Evolutionary conservation across 495 filamentous ascomycete species (phyloP).

Genomic region (Aspergillus haitiensis): DNA sequence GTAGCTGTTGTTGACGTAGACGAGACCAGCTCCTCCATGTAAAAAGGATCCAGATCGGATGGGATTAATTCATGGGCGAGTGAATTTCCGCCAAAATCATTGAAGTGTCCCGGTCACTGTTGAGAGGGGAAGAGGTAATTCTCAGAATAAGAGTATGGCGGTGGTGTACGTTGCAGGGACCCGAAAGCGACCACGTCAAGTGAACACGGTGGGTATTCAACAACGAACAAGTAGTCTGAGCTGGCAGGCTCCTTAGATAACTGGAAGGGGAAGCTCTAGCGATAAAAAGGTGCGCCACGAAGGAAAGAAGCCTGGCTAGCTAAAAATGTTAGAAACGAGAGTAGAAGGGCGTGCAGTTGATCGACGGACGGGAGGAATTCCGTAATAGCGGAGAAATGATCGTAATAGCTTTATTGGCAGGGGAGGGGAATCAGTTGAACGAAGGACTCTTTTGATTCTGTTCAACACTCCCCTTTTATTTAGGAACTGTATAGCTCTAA

Average conservation of each 20-base stretch:
- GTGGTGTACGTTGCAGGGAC: constrained; percentile 14
- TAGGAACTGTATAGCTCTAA: not conserved
- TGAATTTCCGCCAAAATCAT: constrained; percentile 11
- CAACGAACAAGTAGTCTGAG: constrained; percentile 9
- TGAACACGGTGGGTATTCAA: constrained; percentile 7
- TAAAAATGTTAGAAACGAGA: constrained; percentile 20
- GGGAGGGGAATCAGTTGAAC: constrained; percentile 5
- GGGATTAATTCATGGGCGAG: constrained; percentile 29
- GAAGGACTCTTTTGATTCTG: constrained; percentile 18
- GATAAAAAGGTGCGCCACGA: constrained; percentile 3
- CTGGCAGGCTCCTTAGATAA: constrained; percentile 1
- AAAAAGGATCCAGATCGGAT: constrained; percentile 25
- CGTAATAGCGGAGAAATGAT: constrained; percentile 23
- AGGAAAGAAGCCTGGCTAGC: constrained; percentile 14
- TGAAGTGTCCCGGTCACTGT: constrained; percentile 10
- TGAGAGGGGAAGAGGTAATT: not conserved
- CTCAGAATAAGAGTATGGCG: constrained; percentile 11
- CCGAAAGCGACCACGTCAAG: constrained; percentile 14
- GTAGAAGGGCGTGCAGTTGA: constrained; percentile 25
- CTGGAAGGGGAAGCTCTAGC: constrained; percentile 6
- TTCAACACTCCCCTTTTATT: constrained; percentile 13
- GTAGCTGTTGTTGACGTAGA: constrained; percentile 31
- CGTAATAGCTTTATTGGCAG: constrained; percentile 17
- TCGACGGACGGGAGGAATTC: constrained; percentile 26
- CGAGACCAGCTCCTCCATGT: constrained; percentile 48